Percentiles rank a stretch among this genome's conserved stretches.
phyloP scores from a whole-genome alignment of 192 early-diverging fungal genomes.

The Dissophora ornata region DNA sequence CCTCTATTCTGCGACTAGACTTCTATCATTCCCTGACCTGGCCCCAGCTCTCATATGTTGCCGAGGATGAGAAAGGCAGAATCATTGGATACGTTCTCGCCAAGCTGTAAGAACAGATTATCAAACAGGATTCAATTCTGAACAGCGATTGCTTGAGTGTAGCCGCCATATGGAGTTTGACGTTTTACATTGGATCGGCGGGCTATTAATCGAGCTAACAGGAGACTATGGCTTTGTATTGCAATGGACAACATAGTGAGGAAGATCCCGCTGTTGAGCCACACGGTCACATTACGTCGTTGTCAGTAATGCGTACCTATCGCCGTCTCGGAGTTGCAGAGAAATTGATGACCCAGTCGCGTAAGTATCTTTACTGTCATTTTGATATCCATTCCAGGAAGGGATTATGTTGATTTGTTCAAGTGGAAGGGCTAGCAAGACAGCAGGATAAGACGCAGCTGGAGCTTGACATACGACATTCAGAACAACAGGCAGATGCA shows the following conservation, averaged over 20 bases:
- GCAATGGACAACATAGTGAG: slow-evolving; percentile 72
- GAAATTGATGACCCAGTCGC: slow-evolving; percentile 94
- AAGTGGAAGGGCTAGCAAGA: no score
- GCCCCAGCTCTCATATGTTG: slow-evolving; percentile 96
- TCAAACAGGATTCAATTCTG: background rate
- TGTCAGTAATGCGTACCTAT: slow-evolving; percentile 97
- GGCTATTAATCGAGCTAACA: no score
- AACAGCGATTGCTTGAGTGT: no score
- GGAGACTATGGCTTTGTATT: background rate
- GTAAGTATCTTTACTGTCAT: slow-evolving; percentile 65
- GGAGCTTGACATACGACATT: slow-evolving; percentile 13
- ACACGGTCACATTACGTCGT: slow-evolving; percentile 97
- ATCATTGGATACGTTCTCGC: slow-evolving; percentile 98
- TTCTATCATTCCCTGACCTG: slow-evolving; percentile 85
- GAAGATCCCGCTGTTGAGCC: slow-evolving; percentile 77
- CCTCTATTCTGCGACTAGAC: slow-evolving; percentile 55
- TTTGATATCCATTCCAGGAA: no score
- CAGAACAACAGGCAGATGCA: slow-evolving; percentile 17
- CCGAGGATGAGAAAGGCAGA: slow-evolving; percentile 89
- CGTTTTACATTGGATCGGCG: no score
- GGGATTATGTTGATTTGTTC: no score
- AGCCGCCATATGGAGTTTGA: no score
- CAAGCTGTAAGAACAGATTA: slow-evolving; percentile 79
- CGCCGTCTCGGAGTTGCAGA: slow-evolving; percentile 96
- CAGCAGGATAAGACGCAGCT: slow-evolving; percentile 25